A percentile compares a stretch with the other conserved stretches of the same genome.
These are phyloP conservation scores for Haplosporangium gracile DNA, from an alignment of 192 early-diverging fungal species.

Conservation along the genomic window DNA sequence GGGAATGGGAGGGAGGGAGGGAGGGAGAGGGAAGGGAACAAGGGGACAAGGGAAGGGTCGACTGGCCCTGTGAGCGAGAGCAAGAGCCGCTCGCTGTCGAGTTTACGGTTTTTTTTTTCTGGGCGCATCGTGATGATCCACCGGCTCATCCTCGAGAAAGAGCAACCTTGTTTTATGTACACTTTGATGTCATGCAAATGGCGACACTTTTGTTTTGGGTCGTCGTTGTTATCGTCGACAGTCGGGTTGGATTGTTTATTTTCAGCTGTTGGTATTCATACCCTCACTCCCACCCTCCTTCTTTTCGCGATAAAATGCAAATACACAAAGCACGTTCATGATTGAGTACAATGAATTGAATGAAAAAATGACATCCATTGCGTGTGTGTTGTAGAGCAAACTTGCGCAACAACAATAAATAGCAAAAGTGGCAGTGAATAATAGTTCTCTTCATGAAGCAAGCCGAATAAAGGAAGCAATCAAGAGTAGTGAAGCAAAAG, in stretches of 20 bases:
- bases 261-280: neutral
- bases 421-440: neutral
- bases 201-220: neutral
- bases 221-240: neutral
- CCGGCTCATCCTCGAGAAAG: neutral
- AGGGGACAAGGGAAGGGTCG: neutral
- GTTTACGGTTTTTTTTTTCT: neutral
- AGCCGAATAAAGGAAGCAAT: neutral
- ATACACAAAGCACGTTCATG: neutral
- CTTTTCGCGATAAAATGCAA: neutral
- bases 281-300: neutral
- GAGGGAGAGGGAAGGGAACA: neutral
- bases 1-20: neutral
- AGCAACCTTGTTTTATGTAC: constrained; percentile 11
- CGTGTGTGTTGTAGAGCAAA: neutral
- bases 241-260: neutral
- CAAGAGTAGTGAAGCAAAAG: neutral
- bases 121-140: constrained; percentile 2
- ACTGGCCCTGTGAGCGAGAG: neutral
- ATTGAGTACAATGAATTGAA: neutral
- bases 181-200: neutral
- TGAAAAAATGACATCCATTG: neutral
- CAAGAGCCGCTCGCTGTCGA: neutral
- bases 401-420: neutral
- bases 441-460: neutral